These are phyloP conservation scores for Starmerella sirachaensis DNA, from an alignment of 805 yeast species.

Conservation along the genomic window DNA sequence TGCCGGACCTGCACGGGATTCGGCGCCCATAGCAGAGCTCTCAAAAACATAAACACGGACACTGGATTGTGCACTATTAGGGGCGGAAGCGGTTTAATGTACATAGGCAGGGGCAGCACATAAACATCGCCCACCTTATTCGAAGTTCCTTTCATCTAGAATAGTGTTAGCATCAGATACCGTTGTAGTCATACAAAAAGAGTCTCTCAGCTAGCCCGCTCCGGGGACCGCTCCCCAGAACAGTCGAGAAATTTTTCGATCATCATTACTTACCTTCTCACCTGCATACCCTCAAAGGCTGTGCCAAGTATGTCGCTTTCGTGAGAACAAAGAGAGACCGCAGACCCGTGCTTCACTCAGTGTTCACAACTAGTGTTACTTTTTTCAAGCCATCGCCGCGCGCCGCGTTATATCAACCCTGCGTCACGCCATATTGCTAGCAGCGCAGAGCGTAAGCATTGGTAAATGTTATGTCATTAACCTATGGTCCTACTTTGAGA, in stretches of 20 bases:
- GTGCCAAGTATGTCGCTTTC: no score
- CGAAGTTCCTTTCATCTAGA: slow-evolving; percentile 12
- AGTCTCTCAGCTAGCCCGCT: slow-evolving; percentile 14
- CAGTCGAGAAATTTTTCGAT: slow-evolving; percentile 18
- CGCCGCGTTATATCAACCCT: no score
- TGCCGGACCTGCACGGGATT: slow-evolving; percentile 17
- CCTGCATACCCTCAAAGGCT: no score
- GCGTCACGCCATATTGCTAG: no score
- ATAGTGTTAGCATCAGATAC: slow-evolving; percentile 55
- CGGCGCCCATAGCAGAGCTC: slow-evolving; percentile 19
- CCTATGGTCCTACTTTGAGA: no score
- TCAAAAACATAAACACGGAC: slow-evolving; percentile 43
- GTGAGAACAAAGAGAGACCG: no score
- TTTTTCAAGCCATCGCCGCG: no score
- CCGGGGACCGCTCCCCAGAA: slow-evolving; percentile 26
- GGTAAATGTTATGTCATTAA: no score
- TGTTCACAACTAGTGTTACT: no score
- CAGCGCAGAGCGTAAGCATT: no score
- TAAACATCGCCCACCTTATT: slow-evolving; percentile 15
- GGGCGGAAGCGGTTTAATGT: slow-evolving; percentile 38
- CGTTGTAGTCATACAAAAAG: slow-evolving; percentile 75
- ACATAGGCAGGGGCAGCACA: slow-evolving; percentile 45
- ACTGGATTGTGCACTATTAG: slow-evolving; percentile 55
- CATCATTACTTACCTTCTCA: slow-evolving; percentile 18
- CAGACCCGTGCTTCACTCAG: no score